phyloP scores from a whole-genome alignment of 2,329 filamentous ascomycete species.

The Talaromyces amestolkiae region DNA sequence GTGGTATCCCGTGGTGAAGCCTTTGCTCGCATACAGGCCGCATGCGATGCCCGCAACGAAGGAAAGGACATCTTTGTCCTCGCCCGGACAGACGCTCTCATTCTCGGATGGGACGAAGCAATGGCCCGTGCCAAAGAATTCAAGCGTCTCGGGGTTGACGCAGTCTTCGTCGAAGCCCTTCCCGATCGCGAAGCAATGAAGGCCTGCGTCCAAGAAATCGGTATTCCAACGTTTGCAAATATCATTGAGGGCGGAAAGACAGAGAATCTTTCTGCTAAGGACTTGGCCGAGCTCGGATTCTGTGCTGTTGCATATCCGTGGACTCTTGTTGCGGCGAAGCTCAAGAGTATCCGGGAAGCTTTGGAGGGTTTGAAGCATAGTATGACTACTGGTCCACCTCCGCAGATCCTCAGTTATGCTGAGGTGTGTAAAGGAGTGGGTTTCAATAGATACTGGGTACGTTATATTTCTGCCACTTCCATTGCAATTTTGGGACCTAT shows the following conservation, averaged over 20 bases:
- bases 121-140: slow-evolving; percentile 40
- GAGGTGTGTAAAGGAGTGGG: slow-evolving; percentile 50
- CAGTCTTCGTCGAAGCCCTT: slow-evolving; percentile 44
- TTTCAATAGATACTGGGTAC: slow-evolving; percentile 45
- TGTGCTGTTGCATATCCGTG: slow-evolving; percentile 18
- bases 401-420: slow-evolving; percentile 43
- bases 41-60: slow-evolving; percentile 28
- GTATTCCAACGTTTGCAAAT: slow-evolving; percentile 43
- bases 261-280: slow-evolving; percentile 37
- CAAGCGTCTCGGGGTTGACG: slow-evolving; percentile 41
- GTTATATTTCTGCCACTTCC: slow-evolving; percentile 11
- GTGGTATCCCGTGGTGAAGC: slow-evolving; percentile 27
- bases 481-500: background rate
- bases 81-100: slow-evolving; percentile 32
- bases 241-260: slow-evolving; percentile 47
- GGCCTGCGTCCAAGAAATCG: slow-evolving; percentile 36
- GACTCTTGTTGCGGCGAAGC: slow-evolving; percentile 19
- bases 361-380: slow-evolving; percentile 42
- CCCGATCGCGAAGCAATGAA: slow-evolving; percentile 39
- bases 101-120: slow-evolving; percentile 37
- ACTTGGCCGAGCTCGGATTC: slow-evolving; percentile 43
- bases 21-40: slow-evolving; percentile 27
- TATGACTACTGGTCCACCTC: slow-evolving; percentile 43
- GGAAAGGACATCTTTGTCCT: slow-evolving; percentile 35
- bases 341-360: slow-evolving; percentile 25